These are phyloP conservation scores for Rubia yunnanensis DNA, from an alignment of 257 asterid species.

Conservation along the genomic window DNA sequence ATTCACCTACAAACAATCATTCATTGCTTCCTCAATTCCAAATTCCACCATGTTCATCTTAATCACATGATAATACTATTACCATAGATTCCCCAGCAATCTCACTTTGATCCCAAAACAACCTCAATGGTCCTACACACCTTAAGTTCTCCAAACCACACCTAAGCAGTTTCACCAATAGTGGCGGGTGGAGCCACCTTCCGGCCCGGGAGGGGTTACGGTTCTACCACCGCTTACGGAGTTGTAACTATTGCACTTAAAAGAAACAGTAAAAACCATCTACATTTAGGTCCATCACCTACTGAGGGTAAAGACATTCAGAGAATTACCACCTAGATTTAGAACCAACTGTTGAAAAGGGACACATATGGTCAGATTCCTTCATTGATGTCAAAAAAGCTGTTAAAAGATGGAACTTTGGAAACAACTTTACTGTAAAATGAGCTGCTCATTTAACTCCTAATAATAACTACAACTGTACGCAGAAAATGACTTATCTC, in stretches of 20 bases:
- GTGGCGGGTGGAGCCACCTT: too few relatives aligned
- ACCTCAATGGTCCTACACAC: neutral
- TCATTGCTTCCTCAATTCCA: slow-evolving; percentile 12
- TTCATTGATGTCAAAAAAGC: neutral
- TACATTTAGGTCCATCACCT: neutral
- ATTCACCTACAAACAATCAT: slow-evolving; percentile 11
- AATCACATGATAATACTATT: slow-evolving; percentile 8
- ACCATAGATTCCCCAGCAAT: slow-evolving; percentile 16
- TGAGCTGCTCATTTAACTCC: neutral
- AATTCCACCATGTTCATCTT: neutral
- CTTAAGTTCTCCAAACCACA: neutral
- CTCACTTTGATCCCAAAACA: too few relatives aligned
- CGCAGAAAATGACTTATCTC: slow-evolving; percentile 32
- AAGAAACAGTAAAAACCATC: slow-evolving; percentile 8
- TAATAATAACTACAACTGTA: slow-evolving; percentile 9
- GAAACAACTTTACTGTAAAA: slow-evolving; percentile 3
- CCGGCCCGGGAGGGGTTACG: too few relatives aligned
- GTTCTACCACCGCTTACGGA: too few relatives aligned
- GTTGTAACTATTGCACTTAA: too few relatives aligned
- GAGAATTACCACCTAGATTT: neutral
- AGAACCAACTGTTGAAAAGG: neutral
- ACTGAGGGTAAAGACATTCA: neutral
- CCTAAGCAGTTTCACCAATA: too few relatives aligned
- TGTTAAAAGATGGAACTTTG: slow-evolving; percentile 11
- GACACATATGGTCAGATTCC: neutral